These are phyloP conservation scores for Xerocomellus dryophilus DNA, from an alignment of 768 basidiomycete genomes.

Conservation along the genomic window DNA sequence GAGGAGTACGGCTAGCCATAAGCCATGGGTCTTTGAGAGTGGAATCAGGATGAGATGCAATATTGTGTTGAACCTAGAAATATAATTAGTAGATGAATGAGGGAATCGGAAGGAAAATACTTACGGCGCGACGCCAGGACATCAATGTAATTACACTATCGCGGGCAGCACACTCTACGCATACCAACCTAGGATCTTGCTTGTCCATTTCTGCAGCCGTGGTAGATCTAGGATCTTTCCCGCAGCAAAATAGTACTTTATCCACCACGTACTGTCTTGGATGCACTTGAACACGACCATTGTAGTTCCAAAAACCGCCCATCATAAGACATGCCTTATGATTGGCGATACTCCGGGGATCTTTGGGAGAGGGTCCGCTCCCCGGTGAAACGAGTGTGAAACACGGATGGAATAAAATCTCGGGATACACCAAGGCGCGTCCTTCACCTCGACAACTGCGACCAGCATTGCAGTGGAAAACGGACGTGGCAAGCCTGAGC, in stretches of 20 bases:
- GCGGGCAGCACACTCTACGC: conserved; percentile 15
- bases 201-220: conserved; percentile 28
- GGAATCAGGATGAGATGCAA: conserved; percentile 14
- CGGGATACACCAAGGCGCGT: conserved; percentile 22
- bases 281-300: conserved; percentile 20
- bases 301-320: conserved; percentile 25
- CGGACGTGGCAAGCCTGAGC: conserved; percentile 29
- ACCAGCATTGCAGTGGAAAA: conserved; percentile 23
- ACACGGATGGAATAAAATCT: conserved; percentile 30
- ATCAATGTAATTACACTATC: conserved; percentile 9
- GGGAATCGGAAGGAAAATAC: not conserved
- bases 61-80: conserved; percentile 20
- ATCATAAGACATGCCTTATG: conserved; percentile 24
- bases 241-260: conserved; percentile 17
- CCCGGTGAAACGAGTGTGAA: conserved; percentile 14
- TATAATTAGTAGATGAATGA: not conserved
- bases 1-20: not conserved
- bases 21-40: conserved; percentile 8
- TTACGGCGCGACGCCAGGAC: conserved; percentile 27
- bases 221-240: conserved; percentile 23
- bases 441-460: conserved; percentile 13
- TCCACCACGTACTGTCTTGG: conserved; percentile 14
- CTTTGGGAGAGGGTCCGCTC: conserved; percentile 11
- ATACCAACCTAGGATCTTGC: conserved; percentile 16
- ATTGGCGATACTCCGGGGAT: conserved; percentile 20